Evolutionary conservation across 2,329 filamentous ascomycete genomes (phyloP).

Genomic region (Leptoxyphium fumago): DNA sequence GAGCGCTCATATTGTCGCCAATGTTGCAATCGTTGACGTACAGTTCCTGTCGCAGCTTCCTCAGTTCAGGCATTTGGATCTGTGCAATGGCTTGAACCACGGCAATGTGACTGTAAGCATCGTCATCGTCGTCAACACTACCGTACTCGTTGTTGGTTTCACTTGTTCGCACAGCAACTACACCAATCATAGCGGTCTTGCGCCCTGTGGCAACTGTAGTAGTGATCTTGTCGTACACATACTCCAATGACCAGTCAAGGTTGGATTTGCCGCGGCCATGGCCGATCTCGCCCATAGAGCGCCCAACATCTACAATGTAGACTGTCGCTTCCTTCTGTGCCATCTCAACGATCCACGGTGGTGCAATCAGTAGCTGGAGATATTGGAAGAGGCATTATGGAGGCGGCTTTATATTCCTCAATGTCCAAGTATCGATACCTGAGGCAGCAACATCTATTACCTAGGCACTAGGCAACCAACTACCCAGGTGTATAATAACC

Average conservation of each 20-base stretch:
- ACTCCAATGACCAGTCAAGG: slow-evolving; percentile 78
- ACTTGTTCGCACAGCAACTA: slow-evolving; percentile 72
- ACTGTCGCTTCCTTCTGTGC: slow-evolving; percentile 85
- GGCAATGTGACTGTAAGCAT: slow-evolving; percentile 68
- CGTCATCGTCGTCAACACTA: slow-evolving; percentile 32
- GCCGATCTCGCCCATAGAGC: slow-evolving; percentile 62
- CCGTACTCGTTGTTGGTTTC: slow-evolving; percentile 51
- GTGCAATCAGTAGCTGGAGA: no score
- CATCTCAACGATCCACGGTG: slow-evolving; percentile 38
- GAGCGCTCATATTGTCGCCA: slow-evolving; percentile 75
- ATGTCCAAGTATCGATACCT: no score
- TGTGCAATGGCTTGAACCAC: slow-evolving; percentile 53
- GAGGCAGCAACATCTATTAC: no score
- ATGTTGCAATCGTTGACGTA: slow-evolving; percentile 50
- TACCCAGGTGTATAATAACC: no score
- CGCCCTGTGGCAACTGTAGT: slow-evolving; percentile 54
- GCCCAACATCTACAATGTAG: slow-evolving; percentile 79
- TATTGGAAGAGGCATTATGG: no score
- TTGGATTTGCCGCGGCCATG: slow-evolving; percentile 62
- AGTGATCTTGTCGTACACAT: slow-evolving; percentile 88
- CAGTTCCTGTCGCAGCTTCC: slow-evolving; percentile 47
- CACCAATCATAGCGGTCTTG: slow-evolving; percentile 61
- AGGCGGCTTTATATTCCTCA: no score
- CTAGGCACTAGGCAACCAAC: no score
- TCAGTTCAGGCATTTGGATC: slow-evolving; percentile 53